Conservation (phyloP, 306 rosid genomes). For the Hylodesmum podocarpum region DNA sequence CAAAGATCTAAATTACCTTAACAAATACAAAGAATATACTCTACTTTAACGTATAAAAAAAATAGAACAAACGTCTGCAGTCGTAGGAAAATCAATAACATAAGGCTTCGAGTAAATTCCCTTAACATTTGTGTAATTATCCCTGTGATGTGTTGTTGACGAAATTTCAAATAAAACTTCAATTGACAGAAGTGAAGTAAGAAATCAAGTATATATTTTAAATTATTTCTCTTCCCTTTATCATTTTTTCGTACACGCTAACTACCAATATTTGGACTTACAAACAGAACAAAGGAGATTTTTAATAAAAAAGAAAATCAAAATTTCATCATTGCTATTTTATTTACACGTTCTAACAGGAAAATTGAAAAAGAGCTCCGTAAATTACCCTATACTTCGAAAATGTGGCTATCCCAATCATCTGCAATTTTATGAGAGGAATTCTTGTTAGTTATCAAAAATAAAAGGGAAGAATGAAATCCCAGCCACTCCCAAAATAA, state of each 20-base stretch:
- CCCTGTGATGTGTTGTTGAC: background rate
- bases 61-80: background rate
- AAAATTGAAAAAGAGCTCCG: constrained; percentile 34
- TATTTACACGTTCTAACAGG: constrained; percentile 60
- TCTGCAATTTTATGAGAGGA: constrained; percentile 27
- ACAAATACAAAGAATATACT: background rate
- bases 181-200: background rate
- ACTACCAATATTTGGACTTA: constrained; percentile 43
- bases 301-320: background rate
- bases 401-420: constrained; percentile 36
- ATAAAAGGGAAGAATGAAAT: background rate
- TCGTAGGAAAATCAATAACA: background rate
- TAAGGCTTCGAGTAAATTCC: background rate
- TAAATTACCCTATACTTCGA: constrained; percentile 47
- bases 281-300: constrained; percentile 1
- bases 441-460: background rate
- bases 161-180: background rate
- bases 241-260: constrained; percentile 43
- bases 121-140: background rate
- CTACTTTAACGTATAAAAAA: background rate
- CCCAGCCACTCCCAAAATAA: background rate
- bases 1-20: too few relatives aligned
- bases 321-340: constrained; percentile 48
- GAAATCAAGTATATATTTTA: constrained; percentile 5
- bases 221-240: constrained; percentile 33